phyloP scores from a whole-genome alignment of 2,329 filamentous ascomycete genomes.

The Penicillium griseofulvum region DNA sequence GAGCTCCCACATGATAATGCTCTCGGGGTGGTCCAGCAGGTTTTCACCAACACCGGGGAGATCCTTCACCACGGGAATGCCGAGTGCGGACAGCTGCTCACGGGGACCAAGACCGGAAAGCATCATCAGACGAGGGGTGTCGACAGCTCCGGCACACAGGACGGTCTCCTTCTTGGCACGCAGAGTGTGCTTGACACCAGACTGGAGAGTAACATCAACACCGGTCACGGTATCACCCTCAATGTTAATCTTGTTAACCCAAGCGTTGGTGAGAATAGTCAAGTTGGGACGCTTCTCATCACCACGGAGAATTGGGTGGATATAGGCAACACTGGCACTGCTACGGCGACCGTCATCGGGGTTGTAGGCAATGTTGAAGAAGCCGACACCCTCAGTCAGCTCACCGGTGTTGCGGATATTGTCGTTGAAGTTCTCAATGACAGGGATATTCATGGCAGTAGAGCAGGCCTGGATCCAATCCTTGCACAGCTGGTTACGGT shows the following conservation, averaged over 20 bases:
- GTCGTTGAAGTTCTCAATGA: constrained; percentile 82
- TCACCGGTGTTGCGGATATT: constrained; percentile 72
- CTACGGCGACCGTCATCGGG: constrained; percentile 81
- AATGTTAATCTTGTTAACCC: constrained; percentile 79
- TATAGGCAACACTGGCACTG: constrained; percentile 86
- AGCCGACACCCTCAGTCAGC: constrained; percentile 74
- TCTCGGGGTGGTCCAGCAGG: constrained; percentile 63
- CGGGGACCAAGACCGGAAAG: constrained; percentile 55
- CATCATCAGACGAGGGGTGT: constrained; percentile 69
- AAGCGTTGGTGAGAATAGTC: constrained; percentile 81
- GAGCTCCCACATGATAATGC: constrained; percentile 73
- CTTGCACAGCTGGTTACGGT: constrained; percentile 86
- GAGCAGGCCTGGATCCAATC: constrained; percentile 86
- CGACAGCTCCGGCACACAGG: constrained; percentile 74
- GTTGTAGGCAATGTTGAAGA: constrained; percentile 90
- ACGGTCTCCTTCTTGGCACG: constrained; percentile 72
- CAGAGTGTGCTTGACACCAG: constrained; percentile 55
- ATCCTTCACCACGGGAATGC: constrained; percentile 58
- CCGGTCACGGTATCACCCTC: constrained; percentile 68
- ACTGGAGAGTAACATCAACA: constrained; percentile 65
- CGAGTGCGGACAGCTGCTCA: constrained; percentile 50
- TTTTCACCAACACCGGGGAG: constrained; percentile 64
- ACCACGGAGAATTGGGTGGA: constrained; percentile 82
- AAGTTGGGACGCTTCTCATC: constrained; percentile 80
- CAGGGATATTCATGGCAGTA: constrained; percentile 72